Percentiles rank a stretch among this genome's conserved stretches.
Evolutionary conservation across 225 moss, liverwort and hornwort genomes (phyloP).

Genomic region (Pleurozium schreberi): DNA sequence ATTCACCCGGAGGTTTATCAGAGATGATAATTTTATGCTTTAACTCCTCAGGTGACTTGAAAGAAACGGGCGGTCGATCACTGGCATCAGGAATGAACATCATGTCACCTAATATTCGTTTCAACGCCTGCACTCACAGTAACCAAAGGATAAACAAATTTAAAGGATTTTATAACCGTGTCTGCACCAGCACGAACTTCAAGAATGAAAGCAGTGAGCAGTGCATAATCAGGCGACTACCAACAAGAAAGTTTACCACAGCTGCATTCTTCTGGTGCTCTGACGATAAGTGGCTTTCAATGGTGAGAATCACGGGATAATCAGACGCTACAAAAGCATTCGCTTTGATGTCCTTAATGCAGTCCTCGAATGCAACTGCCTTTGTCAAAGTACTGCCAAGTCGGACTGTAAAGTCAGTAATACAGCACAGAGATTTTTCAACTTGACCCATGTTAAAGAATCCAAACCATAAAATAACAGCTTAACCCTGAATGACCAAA

Average conservation of each 20-base stretch:
- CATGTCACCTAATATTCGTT: slow-evolving; percentile 38
- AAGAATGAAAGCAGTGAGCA: neutral
- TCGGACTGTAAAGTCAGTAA: neutral
- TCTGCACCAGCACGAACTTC: neutral
- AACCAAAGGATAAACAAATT: neutral
- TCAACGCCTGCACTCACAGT: slow-evolving; percentile 40
- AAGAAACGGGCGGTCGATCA: slow-evolving; percentile 48
- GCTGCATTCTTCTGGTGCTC: slow-evolving; percentile 66
- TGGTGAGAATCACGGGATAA: slow-evolving; percentile 89
- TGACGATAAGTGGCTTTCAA: slow-evolving; percentile 67
- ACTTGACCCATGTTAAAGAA: neutral
- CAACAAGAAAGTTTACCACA: slow-evolving; percentile 13
- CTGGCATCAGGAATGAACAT: slow-evolving; percentile 48
- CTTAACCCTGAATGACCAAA: neutral
- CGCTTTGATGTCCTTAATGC: slow-evolving; percentile 61
- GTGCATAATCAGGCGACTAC: neutral
- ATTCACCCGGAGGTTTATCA: slow-evolving; percentile 70
- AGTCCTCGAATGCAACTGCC: slow-evolving; percentile 69
- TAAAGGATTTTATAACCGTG: neutral
- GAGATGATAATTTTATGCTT: slow-evolving; percentile 79
- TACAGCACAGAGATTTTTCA: neutral
- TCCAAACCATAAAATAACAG: neutral
- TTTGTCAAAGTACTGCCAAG: slow-evolving; percentile 76
- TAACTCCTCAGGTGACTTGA: slow-evolving; percentile 64
- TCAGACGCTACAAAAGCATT: slow-evolving; percentile 69